Evolutionary conservation across 257 asterid genomes (phyloP), one percentile per base, ranked within the genome.

Genomic region (Solanum infundibuliforme): DNA sequence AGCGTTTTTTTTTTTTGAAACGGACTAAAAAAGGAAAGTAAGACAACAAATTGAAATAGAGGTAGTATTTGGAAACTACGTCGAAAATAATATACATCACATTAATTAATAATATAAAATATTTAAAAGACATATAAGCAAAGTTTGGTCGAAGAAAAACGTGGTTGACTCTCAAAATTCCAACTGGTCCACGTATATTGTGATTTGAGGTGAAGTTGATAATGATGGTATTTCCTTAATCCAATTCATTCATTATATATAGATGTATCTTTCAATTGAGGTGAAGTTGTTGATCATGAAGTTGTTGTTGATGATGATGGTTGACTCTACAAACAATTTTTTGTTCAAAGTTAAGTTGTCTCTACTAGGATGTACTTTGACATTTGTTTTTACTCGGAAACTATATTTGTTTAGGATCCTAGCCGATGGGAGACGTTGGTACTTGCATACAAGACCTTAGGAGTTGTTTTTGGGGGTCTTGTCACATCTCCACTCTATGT

Each of bases 401-500:
- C 41, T 81, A 2, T 46, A 27, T 72, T 48, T 29, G 12, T 74
- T 52, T 83, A 91, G 92, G 91, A n/a, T 10, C 38, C 66, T 86
- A 87, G 90, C 85, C 83, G 14, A 65, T 72, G 89, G 91, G 87
- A 35, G 41, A 88, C 34, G 46, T 86, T 90, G 46, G n/a, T 89
- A 58, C 90, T 90, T 58, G 92, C 93, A 76, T 91, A 89, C 92
- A 90, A 84, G 91, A 90, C 93, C 21, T 87, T 91, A 83, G 93
- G 93, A 69, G 93, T 91, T 13, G 93, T 91, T 41, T 91, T 91
- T 72, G 93, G 93, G 25, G 93, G 93, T 46, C 92, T 91, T 29
- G 93, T 91, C 11, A 91, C 93, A 18, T 91, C 93, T 84, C 93
- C 93, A 36, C 93, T 91, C 66, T 91, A 91, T 82, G 93, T 91